Base-by-base conservation (phyloP, 371 early-diverging fungal species). In the Mucor irregularis region DNA sequence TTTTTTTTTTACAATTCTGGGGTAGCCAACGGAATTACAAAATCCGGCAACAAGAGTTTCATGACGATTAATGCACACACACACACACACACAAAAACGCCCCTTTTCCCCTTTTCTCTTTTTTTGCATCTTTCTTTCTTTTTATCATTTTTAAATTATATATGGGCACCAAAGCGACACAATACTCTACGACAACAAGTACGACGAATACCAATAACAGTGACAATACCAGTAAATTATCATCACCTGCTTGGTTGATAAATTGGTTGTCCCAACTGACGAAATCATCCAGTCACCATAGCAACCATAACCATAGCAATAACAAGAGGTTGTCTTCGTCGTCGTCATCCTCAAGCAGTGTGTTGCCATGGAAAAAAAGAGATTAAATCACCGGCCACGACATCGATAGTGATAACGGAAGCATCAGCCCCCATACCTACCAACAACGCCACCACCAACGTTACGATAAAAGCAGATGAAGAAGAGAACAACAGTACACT, bases 241-340 rank as follows among this genome's bases (percentile, higher is more conserved):
- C 19, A 17, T 31, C 28, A 2, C 11, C 52, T 13, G 17, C 57
- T n/a, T 64, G 65, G 65, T 10, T 64, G 10, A 2, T 56, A 25
- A 56, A 17, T 22, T 64, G 65, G 65, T 48, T 64, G 39, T 35
- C 48, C 14, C 60, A 64, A 16, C 40, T 58, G 5, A 58, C 49
- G 8, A 49, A 49, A 34, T 37, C 48, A 24, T 38, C 34, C 3
- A n/a, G n/a, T n/a, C n/a, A 22, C 13, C 5, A 10, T 13, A 22
- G 31, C n/a, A 35, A 26, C 31, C 9, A 43, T 16, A n/a, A 24
- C n/a, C n/a, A 34, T 11, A 35, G 17, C 17, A 10, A 4, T 22
- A 24, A 7, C 13, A 4, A 24, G 7, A 42, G n/a, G n/a, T n/a
- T n/a, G n/a, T n/a, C n/a, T n/a, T n/a, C n/a, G n/a, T n/a, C n/a